Base-by-base conservation (phyloP, 352 stramenopile genomes). In the Phytophthora colocasiae region DNA sequence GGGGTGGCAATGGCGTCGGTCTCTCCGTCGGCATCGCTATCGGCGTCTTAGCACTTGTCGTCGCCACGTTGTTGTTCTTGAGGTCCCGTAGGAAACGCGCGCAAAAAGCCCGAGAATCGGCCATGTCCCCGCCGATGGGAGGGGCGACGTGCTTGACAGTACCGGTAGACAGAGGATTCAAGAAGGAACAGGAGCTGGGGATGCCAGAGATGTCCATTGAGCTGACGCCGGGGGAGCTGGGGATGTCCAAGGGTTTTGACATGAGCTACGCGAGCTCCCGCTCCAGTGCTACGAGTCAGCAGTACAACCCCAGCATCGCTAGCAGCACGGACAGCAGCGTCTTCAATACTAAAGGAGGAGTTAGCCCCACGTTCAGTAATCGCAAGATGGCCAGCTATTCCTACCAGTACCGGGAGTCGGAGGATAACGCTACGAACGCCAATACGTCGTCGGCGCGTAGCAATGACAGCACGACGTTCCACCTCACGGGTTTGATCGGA, bases 151-250 rank as follows among this genome's bases (percentile, higher is more conserved):
- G 47, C 27, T 44, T 73, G 10, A 62, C 67, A 1, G 63, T 76
- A 4, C 71, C 71, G 4, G 41, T 53, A 0, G 62, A 65, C 38
- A 63, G 71, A 43, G 71, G 71, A 2, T 79, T 79, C 32, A 69
- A 71, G 48, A 54, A 63, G 36, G 66, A 75, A 34, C 61, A 54
- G 9, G 69, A 78, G 19, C 64, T 83, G 2, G 75, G 75, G 1
- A 53, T 78, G 34, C 63, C 75, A 1, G 68, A 83, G 39, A 77
- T 78, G 64, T 83, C 75, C 19, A 83, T 83, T 22, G 75, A 83
- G 38, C 62, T 83, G 26, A 57, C 75, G 6, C 67, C 58, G 0
- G 61, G 63, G 34, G 54, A 83, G 4, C 52, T 77, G 32, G 67
- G 74, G 22, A 50, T 71, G 24, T 68, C 59, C 27, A 77, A 75